Conservation (phyloP, 2,329 filamentous ascomycete genomes). For the Pezizomycotina sp. region DNA sequence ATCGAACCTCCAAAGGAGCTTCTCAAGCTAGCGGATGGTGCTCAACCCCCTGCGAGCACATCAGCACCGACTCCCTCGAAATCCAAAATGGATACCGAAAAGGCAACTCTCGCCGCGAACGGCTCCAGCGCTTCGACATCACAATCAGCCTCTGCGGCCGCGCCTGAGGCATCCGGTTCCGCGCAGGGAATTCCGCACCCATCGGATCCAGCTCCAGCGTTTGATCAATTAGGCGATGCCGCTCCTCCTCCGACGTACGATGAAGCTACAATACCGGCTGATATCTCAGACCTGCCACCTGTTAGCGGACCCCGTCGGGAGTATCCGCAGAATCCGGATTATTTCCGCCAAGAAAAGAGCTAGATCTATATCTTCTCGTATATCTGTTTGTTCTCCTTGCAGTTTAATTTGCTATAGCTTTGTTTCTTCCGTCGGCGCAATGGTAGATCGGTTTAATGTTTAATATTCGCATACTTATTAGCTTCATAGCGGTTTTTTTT, state of each 20-base stretch:
- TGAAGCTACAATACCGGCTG: constrained; percentile 23
- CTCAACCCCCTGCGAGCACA: background rate
- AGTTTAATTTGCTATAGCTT: too few relatives aligned
- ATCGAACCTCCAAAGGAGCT: constrained; percentile 66
- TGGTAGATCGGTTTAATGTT: background rate
- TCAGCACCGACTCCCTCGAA: constrained; percentile 1
- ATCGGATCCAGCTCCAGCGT: too few relatives aligned
- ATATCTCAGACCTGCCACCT: constrained; percentile 23
- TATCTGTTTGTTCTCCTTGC: too few relatives aligned
- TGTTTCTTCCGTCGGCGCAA: background rate
- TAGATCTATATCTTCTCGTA: too few relatives aligned
- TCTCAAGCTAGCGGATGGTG: constrained; percentile 5
- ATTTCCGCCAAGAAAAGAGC: constrained; percentile 13
- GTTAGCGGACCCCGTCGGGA: constrained; percentile 24
- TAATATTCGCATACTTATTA: background rate
- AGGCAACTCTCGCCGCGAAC: constrained; percentile 1
- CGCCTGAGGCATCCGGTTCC: too few relatives aligned
- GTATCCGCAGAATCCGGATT: constrained; percentile 14
- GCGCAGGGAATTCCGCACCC: too few relatives aligned
- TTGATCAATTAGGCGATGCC: constrained; percentile 5
- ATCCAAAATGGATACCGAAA: too few relatives aligned
- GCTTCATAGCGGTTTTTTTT: constrained; percentile 1
- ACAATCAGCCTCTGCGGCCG: constrained; percentile 3
- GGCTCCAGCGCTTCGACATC: constrained; percentile 11
- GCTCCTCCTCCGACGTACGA: constrained; percentile 24